Evolutionary conservation across 768 basidiomycete species (phyloP).

Genomic region (Dictyophora rubrovolvata): DNA sequence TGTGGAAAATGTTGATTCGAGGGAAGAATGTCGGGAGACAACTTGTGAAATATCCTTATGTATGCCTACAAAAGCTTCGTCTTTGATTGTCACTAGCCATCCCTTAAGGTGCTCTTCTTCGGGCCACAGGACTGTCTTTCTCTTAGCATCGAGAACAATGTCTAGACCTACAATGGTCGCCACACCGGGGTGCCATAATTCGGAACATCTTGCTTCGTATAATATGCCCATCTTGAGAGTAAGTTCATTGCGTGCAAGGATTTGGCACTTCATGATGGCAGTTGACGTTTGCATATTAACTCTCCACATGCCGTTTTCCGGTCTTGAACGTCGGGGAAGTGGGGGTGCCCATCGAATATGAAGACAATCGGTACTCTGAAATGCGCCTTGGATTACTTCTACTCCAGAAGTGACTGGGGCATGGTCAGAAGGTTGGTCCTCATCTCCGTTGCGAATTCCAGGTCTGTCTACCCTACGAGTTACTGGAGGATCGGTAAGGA

Average conservation of each 20-base stretch:
- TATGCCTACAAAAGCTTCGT: slow-evolving; percentile 62
- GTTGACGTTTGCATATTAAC: slow-evolving; percentile 62
- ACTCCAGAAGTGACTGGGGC: slow-evolving; percentile 1
- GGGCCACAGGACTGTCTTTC: slow-evolving; percentile 61
- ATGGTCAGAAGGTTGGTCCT: slow-evolving; percentile 5
- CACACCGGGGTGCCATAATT: slow-evolving; percentile 75
- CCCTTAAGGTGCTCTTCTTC: slow-evolving; percentile 30
- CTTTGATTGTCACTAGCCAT: slow-evolving; percentile 53
- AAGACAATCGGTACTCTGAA: slow-evolving; percentile 52
- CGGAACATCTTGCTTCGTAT: slow-evolving; percentile 64
- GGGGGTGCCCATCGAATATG: slow-evolving; percentile 73
- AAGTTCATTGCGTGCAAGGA: slow-evolving; percentile 38
- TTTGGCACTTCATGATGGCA: slow-evolving; percentile 52
- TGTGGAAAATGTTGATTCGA: slow-evolving; percentile 27
- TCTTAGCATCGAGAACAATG: slow-evolving; percentile 55
- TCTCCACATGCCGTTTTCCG: slow-evolving; percentile 46
- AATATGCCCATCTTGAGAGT: slow-evolving; percentile 57
- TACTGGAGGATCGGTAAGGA: slow-evolving; percentile 7
- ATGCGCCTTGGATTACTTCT: slow-evolving; percentile 8
- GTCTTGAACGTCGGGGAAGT: slow-evolving; percentile 31
- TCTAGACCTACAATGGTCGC: slow-evolving; percentile 76
- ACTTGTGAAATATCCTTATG: slow-evolving; percentile 37
- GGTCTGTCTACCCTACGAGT: slow-evolving; percentile 4
- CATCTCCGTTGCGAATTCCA: background rate
- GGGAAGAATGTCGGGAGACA: slow-evolving; percentile 38